Percentiles rank a stretch among this genome's conserved stretches.
Conservation (phyloP, 768 basidiomycete species). For the Fistulinella prunicolor region DNA sequence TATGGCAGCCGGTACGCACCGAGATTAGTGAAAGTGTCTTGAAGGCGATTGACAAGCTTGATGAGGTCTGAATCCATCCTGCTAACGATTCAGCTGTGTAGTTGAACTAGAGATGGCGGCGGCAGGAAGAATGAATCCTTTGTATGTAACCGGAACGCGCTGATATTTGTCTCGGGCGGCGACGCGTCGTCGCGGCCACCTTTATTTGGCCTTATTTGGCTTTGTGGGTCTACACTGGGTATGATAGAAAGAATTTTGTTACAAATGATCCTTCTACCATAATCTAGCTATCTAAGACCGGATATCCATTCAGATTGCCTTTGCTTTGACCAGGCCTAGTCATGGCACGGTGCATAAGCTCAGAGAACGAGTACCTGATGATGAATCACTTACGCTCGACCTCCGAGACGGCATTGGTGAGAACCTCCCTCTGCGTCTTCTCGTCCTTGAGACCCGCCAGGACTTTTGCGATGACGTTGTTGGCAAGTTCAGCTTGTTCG, state of each 20-base stretch:
- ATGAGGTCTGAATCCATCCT: constrained; percentile 94
- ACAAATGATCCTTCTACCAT: constrained; percentile 18
- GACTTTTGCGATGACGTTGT: constrained; percentile 86
- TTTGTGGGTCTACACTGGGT: not conserved
- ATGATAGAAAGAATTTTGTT: constrained; percentile 10
- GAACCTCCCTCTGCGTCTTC: constrained; percentile 84
- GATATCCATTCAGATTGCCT: constrained; percentile 67
- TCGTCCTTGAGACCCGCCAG: constrained; percentile 79
- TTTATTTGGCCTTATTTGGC: constrained; percentile 29
- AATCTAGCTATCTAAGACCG: constrained; percentile 24
- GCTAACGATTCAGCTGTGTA: not conserved
- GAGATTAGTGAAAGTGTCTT: constrained; percentile 87
- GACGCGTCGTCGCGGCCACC: constrained; percentile 33
- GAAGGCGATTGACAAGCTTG: constrained; percentile 90
- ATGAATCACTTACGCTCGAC: constrained; percentile 79
- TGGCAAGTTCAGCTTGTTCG: constrained; percentile 90
- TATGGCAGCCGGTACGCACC: constrained; percentile 46
- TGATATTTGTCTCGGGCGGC: constrained; percentile 9
- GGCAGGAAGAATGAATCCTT: constrained; percentile 4
- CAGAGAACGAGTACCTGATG: not conserved
- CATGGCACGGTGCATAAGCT: constrained; percentile 1
- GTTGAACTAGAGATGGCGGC: constrained; percentile 3
- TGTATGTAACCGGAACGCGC: constrained; percentile 13
- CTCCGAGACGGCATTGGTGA: constrained; percentile 75
- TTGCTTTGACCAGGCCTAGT: constrained; percentile 85